Base-by-base conservation (phyloP, 257 asterid genomes). In the Fraxinus quadrangulata region DNA sequence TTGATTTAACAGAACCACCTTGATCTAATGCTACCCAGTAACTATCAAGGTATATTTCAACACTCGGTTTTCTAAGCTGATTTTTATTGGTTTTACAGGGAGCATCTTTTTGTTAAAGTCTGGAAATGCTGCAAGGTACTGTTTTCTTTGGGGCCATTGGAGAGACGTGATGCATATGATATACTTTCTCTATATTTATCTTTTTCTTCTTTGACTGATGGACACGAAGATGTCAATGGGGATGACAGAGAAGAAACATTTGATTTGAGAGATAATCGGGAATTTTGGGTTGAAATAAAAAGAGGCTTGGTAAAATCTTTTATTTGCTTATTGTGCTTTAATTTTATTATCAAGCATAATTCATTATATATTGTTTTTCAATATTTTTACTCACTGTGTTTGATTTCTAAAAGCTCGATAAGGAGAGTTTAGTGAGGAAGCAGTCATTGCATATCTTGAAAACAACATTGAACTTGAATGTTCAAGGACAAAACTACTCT, bases 101-200 rank as follows among this genome's bases (percentile, higher is more conserved):
- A 81, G 71, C 87, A 69, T 75, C 82, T 86, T 80, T 85, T 84
- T 69, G 82, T 56, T 78, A 85, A 91, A 80, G 79, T 91, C 66
- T 94, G 97, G 98, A 85, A 80, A 72, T 87, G 86, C 81, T 90
- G 97, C 85, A 91, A 86, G 89, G 70, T 82, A 77, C 87, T 94
- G 76, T 92, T 92, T 84, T 81, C 89, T 76, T 70, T 84, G 84
- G 96, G 96, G 66, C 77, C 90, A 72, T 78, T 87, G 82, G 98
- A 94, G 90, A 90, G 98, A 83, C 87, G 90, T 79, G 97, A 92
- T 88, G 97, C 97, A 70, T 94, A 88, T 81, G 87, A 90, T 77
- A 80, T 92, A 49, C 97, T 94, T 70, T 92, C 97, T 76, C 86
- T 94, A 72, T 91, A 81, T 85, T 71, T 91, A 76, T 90, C 97